Percentiles rank a stretch among this genome's conserved stretches.
These are phyloP conservation scores for Lentinula sp. DNA, from an alignment of 768 basidiomycete species.

Conservation along the genomic window DNA sequence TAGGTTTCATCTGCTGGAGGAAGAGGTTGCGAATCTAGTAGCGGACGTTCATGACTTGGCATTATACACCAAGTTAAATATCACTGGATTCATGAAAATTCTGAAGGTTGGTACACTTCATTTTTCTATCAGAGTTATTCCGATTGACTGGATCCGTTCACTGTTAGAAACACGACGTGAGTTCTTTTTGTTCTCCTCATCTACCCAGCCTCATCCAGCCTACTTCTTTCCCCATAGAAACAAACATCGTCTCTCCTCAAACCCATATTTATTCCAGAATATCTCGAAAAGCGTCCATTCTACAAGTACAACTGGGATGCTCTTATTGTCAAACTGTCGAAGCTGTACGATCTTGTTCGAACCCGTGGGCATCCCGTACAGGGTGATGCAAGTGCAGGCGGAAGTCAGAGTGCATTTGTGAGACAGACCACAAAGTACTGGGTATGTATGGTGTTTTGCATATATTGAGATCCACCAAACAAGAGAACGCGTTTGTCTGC, in stretches of 20 bases:
- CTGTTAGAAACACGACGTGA: conserved; percentile 85
- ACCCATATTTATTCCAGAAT: conserved; percentile 83
- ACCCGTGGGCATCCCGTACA: conserved; percentile 92
- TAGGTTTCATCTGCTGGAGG: conserved; percentile 81
- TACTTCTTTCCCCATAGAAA: conserved; percentile 54
- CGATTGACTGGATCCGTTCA: neutral
- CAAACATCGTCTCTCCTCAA: conserved; percentile 81
- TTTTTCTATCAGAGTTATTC: neutral
- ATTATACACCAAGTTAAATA: conserved; percentile 91
- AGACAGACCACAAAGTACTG: conserved; percentile 99
- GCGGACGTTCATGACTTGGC: conserved; percentile 91
- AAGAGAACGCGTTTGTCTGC: neutral
- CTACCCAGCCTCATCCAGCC: conserved; percentile 6
- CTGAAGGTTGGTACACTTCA: conserved; percentile 57
- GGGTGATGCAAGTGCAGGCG: conserved; percentile 92
- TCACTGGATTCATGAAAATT: conserved; percentile 98
- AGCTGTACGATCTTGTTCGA: conserved; percentile 90
- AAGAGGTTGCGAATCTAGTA: conserved; percentile 91
- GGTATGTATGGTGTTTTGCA: conserved; percentile 43
- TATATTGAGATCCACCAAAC: neutral
- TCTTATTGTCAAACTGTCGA: conserved; percentile 92
- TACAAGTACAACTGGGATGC: conserved; percentile 97
- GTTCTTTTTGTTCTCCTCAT: conserved; percentile 12
- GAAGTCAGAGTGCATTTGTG: conserved; percentile 96
- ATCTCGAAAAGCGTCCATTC: conserved; percentile 91